Evolutionary conservation across 345 rosid species (phyloP).

Genomic region (Citrus reticulata): DNA sequence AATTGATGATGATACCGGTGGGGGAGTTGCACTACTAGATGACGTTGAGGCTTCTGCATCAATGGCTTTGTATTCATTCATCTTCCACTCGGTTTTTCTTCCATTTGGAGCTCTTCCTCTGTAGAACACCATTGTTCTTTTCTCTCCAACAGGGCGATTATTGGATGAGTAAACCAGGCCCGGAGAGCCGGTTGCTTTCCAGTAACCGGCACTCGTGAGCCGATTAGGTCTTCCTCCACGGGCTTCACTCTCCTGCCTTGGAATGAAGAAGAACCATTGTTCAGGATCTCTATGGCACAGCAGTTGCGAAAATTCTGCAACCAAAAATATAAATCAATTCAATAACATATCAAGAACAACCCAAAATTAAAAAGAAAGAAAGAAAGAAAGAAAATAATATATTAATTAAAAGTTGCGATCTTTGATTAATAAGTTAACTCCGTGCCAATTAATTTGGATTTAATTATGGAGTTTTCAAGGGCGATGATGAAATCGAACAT

Average conservation of each 20-base stretch:
- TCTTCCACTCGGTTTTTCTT: constrained; percentile 45
- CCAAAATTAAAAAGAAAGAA: too few relatives aligned
- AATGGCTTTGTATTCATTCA: constrained; percentile 40
- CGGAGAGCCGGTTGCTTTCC: constrained; percentile 51
- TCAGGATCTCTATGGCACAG: constrained; percentile 33
- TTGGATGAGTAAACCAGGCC: constrained; percentile 27
- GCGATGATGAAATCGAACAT: too few relatives aligned
- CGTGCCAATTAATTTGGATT: too few relatives aligned
- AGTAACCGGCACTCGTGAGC: constrained; percentile 36
- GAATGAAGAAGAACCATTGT: constrained; percentile 52
- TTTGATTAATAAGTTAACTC: too few relatives aligned
- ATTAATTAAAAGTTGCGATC: neutral
- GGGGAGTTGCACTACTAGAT: neutral
- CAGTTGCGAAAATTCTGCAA: constrained; percentile 28
- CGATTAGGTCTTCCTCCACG: constrained; percentile 41
- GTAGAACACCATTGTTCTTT: constrained; percentile 48
- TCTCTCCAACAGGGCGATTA: constrained; percentile 30
- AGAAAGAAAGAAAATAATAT: neutral
- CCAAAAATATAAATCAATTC: neutral
- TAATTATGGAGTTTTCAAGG: too few relatives aligned
- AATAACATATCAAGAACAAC: neutral
- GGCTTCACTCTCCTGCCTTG: constrained; percentile 35
- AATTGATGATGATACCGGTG: neutral
- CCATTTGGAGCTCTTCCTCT: constrained; percentile 46
- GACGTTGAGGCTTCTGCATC: constrained; percentile 18